Percentiles rank a stretch among this genome's conserved stretches.
These are phyloP conservation scores for Trichoderma hamatum DNA, from an alignment of 2,329 filamentous ascomycete genomes.

Conservation along the genomic window DNA sequence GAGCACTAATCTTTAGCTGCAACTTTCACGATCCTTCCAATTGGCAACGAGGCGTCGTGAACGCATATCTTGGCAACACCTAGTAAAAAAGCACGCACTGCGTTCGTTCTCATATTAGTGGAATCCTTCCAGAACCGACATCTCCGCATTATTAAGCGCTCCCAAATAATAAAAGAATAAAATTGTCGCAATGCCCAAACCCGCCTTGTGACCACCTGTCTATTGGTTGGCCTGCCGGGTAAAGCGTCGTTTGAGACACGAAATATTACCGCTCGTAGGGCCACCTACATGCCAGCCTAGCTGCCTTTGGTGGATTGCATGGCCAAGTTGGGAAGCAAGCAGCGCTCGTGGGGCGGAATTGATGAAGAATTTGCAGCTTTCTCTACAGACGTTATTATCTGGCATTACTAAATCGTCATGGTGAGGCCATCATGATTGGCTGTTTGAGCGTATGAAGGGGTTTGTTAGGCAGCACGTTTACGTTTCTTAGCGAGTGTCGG, in stretches of 20 bases:
- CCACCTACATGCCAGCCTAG: neutral
- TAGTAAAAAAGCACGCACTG: neutral
- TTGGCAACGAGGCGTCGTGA: neutral
- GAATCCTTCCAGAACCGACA: neutral
- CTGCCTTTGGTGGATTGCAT: neutral
- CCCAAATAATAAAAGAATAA: neutral
- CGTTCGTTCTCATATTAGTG: neutral
- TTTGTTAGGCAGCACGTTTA: neutral
- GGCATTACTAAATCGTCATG: neutral
- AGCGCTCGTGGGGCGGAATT: neutral
- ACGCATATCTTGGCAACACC: neutral
- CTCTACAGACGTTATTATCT: neutral
- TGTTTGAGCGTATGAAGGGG: neutral
- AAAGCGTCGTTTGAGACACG: neutral
- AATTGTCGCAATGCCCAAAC: neutral
- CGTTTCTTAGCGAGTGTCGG: neutral
- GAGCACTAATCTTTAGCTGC: neutral
- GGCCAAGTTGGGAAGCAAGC: neutral
- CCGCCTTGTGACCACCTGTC: neutral
- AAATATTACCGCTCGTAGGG: neutral
- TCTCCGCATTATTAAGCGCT: neutral
- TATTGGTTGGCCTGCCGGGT: neutral
- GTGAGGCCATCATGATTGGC: neutral
- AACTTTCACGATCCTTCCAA: neutral
- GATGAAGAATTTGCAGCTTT: neutral